phyloP scores from a whole-genome alignment of 2,329 filamentous ascomycete species.

The Pestalotiopsis sp. region DNA sequence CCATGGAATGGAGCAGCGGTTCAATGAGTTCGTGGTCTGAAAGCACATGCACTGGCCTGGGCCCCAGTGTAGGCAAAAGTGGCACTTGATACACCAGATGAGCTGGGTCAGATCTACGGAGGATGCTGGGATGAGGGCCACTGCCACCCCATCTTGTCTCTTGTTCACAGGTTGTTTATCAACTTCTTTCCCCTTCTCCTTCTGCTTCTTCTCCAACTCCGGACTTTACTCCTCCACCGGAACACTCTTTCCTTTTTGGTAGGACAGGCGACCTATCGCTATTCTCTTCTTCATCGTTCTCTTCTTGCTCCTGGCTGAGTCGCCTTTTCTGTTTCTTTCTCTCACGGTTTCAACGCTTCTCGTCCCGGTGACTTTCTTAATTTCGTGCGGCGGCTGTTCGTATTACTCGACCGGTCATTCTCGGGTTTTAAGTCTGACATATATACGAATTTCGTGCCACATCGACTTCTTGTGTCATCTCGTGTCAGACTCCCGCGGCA shows the following conservation, averaged over 20 bases:
- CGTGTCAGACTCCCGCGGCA: neutral
- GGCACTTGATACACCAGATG: neutral
- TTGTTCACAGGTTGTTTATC: neutral
- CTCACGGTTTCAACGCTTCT: constrained; percentile 12
- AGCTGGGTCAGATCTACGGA: neutral
- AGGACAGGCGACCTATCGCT: constrained; percentile 20
- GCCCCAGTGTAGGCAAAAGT: neutral
- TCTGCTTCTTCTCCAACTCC: constrained; percentile 15
- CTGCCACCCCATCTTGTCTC: constrained; percentile 8
- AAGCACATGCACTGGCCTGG: neutral
- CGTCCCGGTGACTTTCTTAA: constrained; percentile 24
- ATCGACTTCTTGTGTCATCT: neutral
- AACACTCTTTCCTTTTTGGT: constrained; percentile 25
- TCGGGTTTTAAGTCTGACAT: neutral
- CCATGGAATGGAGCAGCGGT: neutral
- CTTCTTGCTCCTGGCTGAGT: constrained; percentile 33
- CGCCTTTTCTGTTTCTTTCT: constrained; percentile 22
- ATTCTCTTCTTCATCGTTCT: constrained; percentile 15
- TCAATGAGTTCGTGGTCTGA: neutral
- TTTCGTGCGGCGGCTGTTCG: constrained; percentile 13
- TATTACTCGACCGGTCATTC: neutral
- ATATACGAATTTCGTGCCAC: neutral
- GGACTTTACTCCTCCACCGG: constrained; percentile 26
- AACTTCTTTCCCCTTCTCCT: constrained; percentile 18
- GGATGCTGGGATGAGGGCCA: neutral